Evolutionary conservation across 2,329 filamentous ascomycete genomes (phyloP).

Genomic region (Talaromyces rugulosus): DNA sequence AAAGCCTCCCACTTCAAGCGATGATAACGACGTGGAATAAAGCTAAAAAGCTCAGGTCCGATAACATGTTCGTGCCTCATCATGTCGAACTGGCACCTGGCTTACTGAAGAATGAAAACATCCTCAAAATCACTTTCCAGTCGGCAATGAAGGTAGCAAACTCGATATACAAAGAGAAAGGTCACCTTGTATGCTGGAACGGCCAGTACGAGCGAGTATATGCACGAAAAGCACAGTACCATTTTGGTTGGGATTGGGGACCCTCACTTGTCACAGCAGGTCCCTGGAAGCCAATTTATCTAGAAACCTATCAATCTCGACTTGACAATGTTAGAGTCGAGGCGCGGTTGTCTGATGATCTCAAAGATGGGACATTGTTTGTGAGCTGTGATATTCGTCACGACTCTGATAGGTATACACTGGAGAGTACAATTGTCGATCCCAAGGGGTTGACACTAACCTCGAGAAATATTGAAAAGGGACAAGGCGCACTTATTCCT

Average conservation of each 20-base stretch:
- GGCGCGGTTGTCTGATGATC: background rate
- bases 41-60: constrained; percentile 54
- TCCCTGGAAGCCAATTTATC: constrained; percentile 48
- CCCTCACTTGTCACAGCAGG: constrained; percentile 59
- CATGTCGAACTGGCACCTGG: constrained; percentile 63
- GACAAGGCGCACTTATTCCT: constrained; percentile 16
- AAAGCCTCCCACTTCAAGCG: background rate
- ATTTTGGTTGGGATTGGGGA: constrained; percentile 71
- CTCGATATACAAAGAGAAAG: constrained; percentile 43
- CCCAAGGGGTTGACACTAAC: background rate
- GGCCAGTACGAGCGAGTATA: constrained; percentile 44
- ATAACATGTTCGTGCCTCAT: constrained; percentile 77
- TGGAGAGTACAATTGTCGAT: background rate
- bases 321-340: constrained; percentile 1
- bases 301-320: background rate
- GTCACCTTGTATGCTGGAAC: constrained; percentile 37
- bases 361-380: background rate
- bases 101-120: constrained; percentile 34
- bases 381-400: background rate
- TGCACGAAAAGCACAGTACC: constrained; percentile 64
- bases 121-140: constrained; percentile 47
- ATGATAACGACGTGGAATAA: constrained; percentile 24
- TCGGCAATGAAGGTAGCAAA: constrained; percentile 41
- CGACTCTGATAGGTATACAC: background rate
- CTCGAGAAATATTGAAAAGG: background rate